phyloP scores from a whole-genome alignment of 2,329 filamentous ascomycete species.

The Ophiocordyceps camponoti-leonardi region DNA sequence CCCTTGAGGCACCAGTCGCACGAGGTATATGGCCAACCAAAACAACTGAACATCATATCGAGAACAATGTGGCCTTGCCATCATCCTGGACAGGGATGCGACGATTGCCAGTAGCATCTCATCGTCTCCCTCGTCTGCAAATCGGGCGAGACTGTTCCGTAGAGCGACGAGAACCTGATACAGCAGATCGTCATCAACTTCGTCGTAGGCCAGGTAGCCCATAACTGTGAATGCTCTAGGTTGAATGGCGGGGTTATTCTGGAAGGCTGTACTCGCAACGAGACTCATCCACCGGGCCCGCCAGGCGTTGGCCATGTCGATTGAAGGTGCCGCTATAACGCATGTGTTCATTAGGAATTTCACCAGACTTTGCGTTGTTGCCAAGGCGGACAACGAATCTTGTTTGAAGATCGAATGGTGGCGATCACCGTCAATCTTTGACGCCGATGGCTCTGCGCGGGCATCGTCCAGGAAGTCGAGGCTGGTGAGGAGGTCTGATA shows the following conservation, averaged over 20 bases:
- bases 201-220: constrained; percentile 53
- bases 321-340: constrained; percentile 42
- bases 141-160: constrained; percentile 45
- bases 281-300: constrained; percentile 58
- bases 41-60: constrained; percentile 53
- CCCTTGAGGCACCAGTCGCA: constrained; percentile 42
- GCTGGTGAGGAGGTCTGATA: constrained; percentile 36
- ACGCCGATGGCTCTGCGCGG: constrained; percentile 35
- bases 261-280: constrained; percentile 55
- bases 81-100: constrained; percentile 52
- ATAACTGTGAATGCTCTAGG: constrained; percentile 53
- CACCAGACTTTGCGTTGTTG: constrained; percentile 43
- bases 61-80: constrained; percentile 49
- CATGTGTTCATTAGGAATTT: constrained; percentile 46
- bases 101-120: constrained; percentile 55
- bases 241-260: constrained; percentile 56
- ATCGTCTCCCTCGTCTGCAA: constrained; percentile 44
- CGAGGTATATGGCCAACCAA: constrained; percentile 50
- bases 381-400: constrained; percentile 32
- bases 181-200: constrained; percentile 53
- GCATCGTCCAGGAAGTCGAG: constrained; percentile 43
- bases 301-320: constrained; percentile 51
- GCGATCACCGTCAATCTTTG: constrained; percentile 25
- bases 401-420: constrained; percentile 37
- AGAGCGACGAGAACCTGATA: constrained; percentile 56